Evolutionary conservation across 2,329 filamentous ascomycete species (phyloP), one percentile per base, ranked within the genome.

Genomic region (Fusarium camptoceras): DNA sequence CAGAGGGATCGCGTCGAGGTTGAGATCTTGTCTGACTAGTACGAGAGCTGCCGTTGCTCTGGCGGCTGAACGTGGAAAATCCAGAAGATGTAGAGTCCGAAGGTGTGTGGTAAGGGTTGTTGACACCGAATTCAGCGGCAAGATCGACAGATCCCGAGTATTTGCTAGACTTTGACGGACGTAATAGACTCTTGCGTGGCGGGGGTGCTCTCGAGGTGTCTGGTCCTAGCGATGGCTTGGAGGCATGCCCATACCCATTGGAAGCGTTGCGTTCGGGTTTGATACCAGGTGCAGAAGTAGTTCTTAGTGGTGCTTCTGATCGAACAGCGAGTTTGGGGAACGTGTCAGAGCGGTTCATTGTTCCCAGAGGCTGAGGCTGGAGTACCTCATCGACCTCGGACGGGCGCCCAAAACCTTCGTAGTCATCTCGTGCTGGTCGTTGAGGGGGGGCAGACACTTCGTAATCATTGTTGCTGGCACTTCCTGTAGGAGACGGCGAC

Each of bases 71-170:
- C 1, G 84, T 86, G 4, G 90, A 92, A 46, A 85, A 85, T 20
- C 86, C 88, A 1, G 91, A 93, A 0, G 89, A 90, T 27, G 86
- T 85, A 3, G 91, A 93, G 64, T 87, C 86, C 2, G 89, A 88
- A 0, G 88, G 82, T 6, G 86, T 85, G 72, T 92, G 89, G 72
- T 91, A 91, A 0, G 88, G 87, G 71, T 91, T 91, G 34, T 86
- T 84, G 25, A 83, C 77, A 14, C 88, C 88, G 69, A 90, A 90
- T 61, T 90, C 88, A 31, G 83, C 84, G 3, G 85, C 86, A 10
- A 90, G 80, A 71, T 90, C 87, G 43, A 90, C 82, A 4, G 84
- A 82, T 9, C 74, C 78, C 3, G 73, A 75, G 47, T 80, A 80
- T 15, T 79, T 79, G 22, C 77, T 78, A n/a, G 78, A 75, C 22